A percentile compares a stretch with the other conserved stretches of the same genome.
Conservation (phyloP, 2,329 filamentous ascomycete genomes). For the Colletotrichum gigasporum region DNA sequence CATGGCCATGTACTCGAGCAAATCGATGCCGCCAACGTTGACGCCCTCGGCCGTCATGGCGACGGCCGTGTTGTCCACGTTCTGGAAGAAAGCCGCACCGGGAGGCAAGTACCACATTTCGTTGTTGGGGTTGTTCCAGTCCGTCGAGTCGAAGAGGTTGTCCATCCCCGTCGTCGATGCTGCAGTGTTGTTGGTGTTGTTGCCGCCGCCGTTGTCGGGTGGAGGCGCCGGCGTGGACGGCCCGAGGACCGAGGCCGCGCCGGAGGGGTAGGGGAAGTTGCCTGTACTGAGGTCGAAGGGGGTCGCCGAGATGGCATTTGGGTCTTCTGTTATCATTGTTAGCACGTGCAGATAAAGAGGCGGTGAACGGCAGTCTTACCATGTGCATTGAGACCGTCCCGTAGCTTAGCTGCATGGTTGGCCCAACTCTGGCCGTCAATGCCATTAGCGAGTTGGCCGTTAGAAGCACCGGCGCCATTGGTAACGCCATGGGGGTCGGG, state of each 20-base stretch:
- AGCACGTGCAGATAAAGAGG: neutral
- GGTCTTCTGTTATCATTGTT: constrained; percentile 18
- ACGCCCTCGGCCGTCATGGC: constrained; percentile 75
- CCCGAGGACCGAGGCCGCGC: constrained; percentile 57
- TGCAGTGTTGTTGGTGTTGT: constrained; percentile 38
- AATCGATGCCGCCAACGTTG: constrained; percentile 72
- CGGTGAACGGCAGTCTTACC: constrained; percentile 39
- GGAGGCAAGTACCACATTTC: constrained; percentile 76
- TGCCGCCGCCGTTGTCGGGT: constrained; percentile 39
- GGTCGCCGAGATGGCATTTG: constrained; percentile 66
- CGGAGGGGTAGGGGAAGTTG: constrained; percentile 62
- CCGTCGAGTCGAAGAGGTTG: constrained; percentile 56
- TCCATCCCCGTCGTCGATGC: constrained; percentile 34
- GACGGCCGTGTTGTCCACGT: constrained; percentile 67
- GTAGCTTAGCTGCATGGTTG: constrained; percentile 49
- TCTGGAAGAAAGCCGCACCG: constrained; percentile 72
- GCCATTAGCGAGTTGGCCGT: constrained; percentile 15
- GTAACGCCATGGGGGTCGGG: constrained; percentile 43
- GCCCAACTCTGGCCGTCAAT: constrained; percentile 34
- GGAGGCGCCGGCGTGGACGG: constrained; percentile 59
- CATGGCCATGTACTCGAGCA: constrained; percentile 76
- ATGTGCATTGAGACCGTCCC: constrained; percentile 50
- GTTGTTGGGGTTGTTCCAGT: constrained; percentile 64
- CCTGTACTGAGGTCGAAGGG: constrained; percentile 67
- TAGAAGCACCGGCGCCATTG: constrained; percentile 27